phyloP scores from a whole-genome alignment of 1,284 basidiomycete species.

The Takashimella koratensis region DNA sequence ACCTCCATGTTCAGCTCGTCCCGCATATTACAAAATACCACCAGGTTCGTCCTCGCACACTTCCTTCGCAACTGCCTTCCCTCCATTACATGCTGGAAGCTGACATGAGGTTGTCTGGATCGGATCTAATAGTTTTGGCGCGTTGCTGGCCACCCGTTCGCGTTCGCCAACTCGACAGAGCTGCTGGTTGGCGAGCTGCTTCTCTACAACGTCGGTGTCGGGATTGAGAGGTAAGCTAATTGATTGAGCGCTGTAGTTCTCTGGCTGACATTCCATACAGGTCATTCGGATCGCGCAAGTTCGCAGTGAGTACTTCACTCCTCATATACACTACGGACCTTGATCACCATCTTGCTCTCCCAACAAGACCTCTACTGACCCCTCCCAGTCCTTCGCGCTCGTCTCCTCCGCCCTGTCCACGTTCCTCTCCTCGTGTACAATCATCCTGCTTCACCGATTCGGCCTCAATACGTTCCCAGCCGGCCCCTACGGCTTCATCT shows the following conservation, averaged over 20 bases:
- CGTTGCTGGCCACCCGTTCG: conserved; percentile 67
- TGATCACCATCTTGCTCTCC: neutral
- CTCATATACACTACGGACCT: too few relatives aligned
- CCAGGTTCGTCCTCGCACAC: conserved; percentile 46
- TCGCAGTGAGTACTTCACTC: conserved; percentile 65
- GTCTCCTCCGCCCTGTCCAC: conserved; percentile 65
- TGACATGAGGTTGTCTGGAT: too few relatives aligned
- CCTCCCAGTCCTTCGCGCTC: conserved; percentile 65
- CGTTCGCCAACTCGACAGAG: conserved; percentile 79
- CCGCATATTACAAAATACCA: conserved; percentile 49
- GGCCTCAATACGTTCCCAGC: conserved; percentile 69
- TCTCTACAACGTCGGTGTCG: conserved; percentile 67
- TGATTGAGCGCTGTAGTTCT: too few relatives aligned
- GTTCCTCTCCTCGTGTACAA: conserved; percentile 60
- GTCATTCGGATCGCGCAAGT: conserved; percentile 81
- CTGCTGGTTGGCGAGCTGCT: conserved; percentile 72
- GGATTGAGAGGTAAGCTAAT: conserved; percentile 61
- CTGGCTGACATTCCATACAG: conserved; percentile 22
- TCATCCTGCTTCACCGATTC: conserved; percentile 61
- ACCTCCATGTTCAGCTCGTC: conserved; percentile 68
- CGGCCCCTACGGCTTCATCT: conserved; percentile 66
- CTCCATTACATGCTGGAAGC: neutral
- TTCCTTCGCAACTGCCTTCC: neutral
- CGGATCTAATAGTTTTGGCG: conserved; percentile 78
- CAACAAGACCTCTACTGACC: neutral